Conservation (phyloP, 2,329 filamentous ascomycete species). For the Aspergillus carbonarius region DNA sequence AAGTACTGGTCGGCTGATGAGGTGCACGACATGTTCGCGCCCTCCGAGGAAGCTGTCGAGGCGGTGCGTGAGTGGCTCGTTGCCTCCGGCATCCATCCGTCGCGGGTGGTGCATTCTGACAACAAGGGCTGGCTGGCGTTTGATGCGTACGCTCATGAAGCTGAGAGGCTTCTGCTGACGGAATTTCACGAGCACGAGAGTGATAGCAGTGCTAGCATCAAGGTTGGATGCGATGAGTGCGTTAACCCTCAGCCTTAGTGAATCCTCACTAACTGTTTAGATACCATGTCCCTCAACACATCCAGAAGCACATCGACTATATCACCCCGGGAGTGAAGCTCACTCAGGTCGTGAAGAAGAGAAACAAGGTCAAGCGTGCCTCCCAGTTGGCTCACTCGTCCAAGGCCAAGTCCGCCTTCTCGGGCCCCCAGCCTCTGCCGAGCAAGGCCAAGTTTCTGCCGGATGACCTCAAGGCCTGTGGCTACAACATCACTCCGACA, state of each 20-base stretch:
- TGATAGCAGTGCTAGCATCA: conserved; percentile 27
- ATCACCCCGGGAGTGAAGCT: conserved; percentile 57
- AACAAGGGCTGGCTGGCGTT: conserved; percentile 57
- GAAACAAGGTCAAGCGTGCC: conserved; percentile 20
- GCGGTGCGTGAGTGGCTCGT: conserved; percentile 57
- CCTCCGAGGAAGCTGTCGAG: conserved; percentile 47
- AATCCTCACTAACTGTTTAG: conserved; percentile 7
- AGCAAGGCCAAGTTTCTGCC: conserved; percentile 12
- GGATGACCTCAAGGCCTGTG: conserved; percentile 46
- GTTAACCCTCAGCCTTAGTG: neutral
- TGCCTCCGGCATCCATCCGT: conserved; percentile 50
- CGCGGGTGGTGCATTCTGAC: conserved; percentile 51
- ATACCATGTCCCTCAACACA: conserved; percentile 52
- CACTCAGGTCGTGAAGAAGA: conserved; percentile 29
- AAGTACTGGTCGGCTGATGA: conserved; percentile 45
- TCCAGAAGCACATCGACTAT: conserved; percentile 55
- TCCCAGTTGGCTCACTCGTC: conserved; percentile 18
- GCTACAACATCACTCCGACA: conserved; percentile 56
- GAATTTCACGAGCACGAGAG: conserved; percentile 55
- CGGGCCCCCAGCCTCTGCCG: neutral
- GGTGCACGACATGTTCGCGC: conserved; percentile 46
- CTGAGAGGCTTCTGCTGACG: conserved; percentile 54
- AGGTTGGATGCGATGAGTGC: conserved; percentile 39
- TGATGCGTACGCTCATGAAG: conserved; percentile 54
- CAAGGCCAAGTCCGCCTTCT: conserved; percentile 5